phyloP scores from a whole-genome alignment of 164 flowering plant genomes.

The Chimonanthus salicifolius region DNA sequence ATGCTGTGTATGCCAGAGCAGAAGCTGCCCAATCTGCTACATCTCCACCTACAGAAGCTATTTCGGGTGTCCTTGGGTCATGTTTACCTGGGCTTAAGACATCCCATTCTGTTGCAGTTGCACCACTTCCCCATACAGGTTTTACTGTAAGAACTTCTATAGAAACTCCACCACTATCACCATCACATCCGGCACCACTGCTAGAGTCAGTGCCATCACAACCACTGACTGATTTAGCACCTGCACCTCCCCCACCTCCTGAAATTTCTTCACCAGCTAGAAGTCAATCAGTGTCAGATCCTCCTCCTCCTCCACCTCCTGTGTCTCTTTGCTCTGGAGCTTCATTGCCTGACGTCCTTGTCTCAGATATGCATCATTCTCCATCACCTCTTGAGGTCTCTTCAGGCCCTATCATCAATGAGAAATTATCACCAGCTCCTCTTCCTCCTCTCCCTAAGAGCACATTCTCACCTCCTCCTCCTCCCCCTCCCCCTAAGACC shows the following conservation, averaged over 20 bases:
- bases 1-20: conserved; percentile 16
- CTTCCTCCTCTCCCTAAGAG: conserved; percentile 12
- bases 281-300: conserved; percentile 1
- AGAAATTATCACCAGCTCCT: neutral
- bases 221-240: neutral
- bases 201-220: neutral
- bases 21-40: conserved; percentile 14
- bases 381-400: neutral
- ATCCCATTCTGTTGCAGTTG: conserved; percentile 19
- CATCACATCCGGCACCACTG: conserved; percentile 5
- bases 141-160: neutral
- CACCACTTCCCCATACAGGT: conserved; percentile 27
- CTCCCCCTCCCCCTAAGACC: conserved; percentile 8
- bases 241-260: conserved; percentile 16
- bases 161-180: conserved; percentile 6
- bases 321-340: conserved; percentile 2
- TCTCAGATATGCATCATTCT: conserved; percentile 8
- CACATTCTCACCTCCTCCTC: conserved; percentile 6
- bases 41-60: conserved; percentile 1
- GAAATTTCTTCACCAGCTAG: conserved; percentile 2
- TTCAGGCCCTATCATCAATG: neutral
- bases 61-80: conserved; percentile 10
- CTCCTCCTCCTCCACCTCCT: conserved; percentile 27
- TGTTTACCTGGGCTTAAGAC: conserved; percentile 10
- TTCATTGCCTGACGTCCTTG: neutral